Base-by-base conservation (phyloP, 352 stramenopile genomes). In the Phytophthora parvispora region DNA sequence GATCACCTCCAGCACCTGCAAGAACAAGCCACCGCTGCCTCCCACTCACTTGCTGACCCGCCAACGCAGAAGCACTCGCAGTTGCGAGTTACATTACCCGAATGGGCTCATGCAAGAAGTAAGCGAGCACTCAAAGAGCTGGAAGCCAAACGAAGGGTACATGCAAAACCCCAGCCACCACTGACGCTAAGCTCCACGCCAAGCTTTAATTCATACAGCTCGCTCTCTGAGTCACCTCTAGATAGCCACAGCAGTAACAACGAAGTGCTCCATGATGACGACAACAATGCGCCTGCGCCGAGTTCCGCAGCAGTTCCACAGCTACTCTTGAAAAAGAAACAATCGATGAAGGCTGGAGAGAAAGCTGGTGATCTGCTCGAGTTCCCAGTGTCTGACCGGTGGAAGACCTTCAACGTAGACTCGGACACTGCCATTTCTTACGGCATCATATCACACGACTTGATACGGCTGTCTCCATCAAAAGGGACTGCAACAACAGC, bases 41-140 rank as follows among this genome's bases (percentile, higher is more conserved):
- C 43, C 2, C 69, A 73, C 31, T 55, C 61, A 18, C 53, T 72
- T 20, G 40, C 57, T 36, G 32, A 54, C n/a, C 59, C 51, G 25
- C 43, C 28, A 6, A 36, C 13, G n/a, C 10, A 63, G 12, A 67
- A 49, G 24, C 86, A 77, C 15, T 70, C 66, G 43, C 64, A 63
- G 10, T 53, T 75, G 34, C 69, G 69, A 3, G 72, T 78, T 15
- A 69, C 69, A 16, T 48, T 91, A 10, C 84, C 87, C 2, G 56
- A 79, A 13, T 94, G 87, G 87, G 87, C 87, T 1, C 83, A 88
- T 43, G 74, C 78, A 25, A 72, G 87, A 29, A 93, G 83, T 60
- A 94, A 94, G 50, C 75, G 84, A 8, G 87, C 87, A 22, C 60
- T 94, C 0, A 77, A 78, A 16, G 81, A 93, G 47, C 71, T 94